These are phyloP conservation scores for Penicillium sp. DNA, from an alignment of 2,329 filamentous ascomycete species.

Conservation along the genomic window DNA sequence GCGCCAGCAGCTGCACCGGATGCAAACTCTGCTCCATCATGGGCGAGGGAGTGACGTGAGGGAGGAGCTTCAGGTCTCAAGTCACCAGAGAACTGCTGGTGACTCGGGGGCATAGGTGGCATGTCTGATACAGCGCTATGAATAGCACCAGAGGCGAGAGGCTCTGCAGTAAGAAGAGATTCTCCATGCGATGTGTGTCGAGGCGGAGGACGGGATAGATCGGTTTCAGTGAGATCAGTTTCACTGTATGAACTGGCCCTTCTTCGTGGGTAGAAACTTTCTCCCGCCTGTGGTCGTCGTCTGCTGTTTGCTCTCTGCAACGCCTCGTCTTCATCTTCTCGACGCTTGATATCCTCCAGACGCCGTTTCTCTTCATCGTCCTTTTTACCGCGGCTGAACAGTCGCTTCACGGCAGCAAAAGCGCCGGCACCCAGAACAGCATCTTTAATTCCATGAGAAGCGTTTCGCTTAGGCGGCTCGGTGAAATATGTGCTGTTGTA, in stretches of 20 bases:
- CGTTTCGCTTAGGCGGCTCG: conserved; percentile 45
- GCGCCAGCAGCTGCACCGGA: conserved; percentile 31
- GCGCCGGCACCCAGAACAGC: conserved; percentile 67
- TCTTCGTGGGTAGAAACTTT: conserved; percentile 51
- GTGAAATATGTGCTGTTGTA: conserved; percentile 44
- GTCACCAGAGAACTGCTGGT: conserved; percentile 40
- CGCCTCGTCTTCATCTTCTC: conserved; percentile 54
- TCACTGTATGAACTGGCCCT: conserved; percentile 36
- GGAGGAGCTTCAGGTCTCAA: conserved; percentile 25
- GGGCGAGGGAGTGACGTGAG: conserved; percentile 15
- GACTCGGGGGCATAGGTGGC: conserved; percentile 43
- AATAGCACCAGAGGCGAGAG: conserved; percentile 32
- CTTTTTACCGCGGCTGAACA: conserved; percentile 59
- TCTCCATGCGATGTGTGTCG: conserved; percentile 34
- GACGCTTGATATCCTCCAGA: conserved; percentile 55
- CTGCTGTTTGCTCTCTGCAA: conserved; percentile 55
- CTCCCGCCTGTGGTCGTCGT: conserved; percentile 65
- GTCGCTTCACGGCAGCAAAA: conserved; percentile 58
- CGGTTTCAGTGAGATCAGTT: conserved; percentile 40
- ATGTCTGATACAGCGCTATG: conserved; percentile 34
- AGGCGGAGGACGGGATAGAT: conserved; percentile 29
- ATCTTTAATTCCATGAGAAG: conserved; percentile 55
- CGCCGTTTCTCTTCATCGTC: conserved; percentile 59
- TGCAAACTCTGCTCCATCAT: conserved; percentile 29
- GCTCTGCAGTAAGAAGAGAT: conserved; percentile 35